Percentiles rank a stretch among this genome's conserved stretches.
Conservation (phyloP, 352 stramenopile genomes). For the Globisporangium okanoganense region DNA sequence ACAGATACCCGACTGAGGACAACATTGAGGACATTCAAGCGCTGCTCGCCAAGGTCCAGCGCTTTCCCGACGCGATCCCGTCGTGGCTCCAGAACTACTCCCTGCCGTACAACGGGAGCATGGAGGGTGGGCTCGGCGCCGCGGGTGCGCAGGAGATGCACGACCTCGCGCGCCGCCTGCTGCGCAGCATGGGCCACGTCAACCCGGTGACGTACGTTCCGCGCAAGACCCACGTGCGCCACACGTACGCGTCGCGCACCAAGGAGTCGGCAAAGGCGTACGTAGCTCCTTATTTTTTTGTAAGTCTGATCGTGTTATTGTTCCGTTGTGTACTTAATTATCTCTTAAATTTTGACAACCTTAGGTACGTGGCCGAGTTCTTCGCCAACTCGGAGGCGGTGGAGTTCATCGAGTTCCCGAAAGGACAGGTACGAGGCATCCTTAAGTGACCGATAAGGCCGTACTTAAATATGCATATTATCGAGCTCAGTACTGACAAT, state of each 20-base stretch:
- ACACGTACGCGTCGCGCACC: constrained; percentile 51
- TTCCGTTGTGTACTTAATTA: not conserved
- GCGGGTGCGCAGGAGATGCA: constrained; percentile 35
- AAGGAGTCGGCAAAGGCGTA: constrained; percentile 58
- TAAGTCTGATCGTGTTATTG: not conserved
- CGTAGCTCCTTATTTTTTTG: not conserved
- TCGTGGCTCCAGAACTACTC: constrained; percentile 62
- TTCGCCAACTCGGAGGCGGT: constrained; percentile 55
- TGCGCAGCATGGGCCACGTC: constrained; percentile 19
- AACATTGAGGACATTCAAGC: constrained; percentile 50
- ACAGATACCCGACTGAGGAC: constrained; percentile 46
- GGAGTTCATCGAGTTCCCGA: constrained; percentile 42
- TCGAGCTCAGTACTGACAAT: not conserved
- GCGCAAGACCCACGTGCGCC: constrained; percentile 38
- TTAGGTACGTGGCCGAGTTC: constrained; percentile 55
- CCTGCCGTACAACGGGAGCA: constrained; percentile 59
- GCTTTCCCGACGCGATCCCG: constrained; percentile 31
- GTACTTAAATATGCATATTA: no score
- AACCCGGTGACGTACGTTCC: constrained; percentile 25
- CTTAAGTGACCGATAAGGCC: not conserved
- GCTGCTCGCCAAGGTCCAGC: constrained; percentile 38
- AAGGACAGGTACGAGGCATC: constrained; percentile 2
- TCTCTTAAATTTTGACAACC: no score
- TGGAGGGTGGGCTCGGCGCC: constrained; percentile 36
- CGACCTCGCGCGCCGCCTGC: constrained; percentile 26